Percentiles rank a stretch among this genome's conserved stretches.
Evolutionary conservation across 805 yeast species (phyloP).

Genomic region (Jamesozyma lodderae): DNA sequence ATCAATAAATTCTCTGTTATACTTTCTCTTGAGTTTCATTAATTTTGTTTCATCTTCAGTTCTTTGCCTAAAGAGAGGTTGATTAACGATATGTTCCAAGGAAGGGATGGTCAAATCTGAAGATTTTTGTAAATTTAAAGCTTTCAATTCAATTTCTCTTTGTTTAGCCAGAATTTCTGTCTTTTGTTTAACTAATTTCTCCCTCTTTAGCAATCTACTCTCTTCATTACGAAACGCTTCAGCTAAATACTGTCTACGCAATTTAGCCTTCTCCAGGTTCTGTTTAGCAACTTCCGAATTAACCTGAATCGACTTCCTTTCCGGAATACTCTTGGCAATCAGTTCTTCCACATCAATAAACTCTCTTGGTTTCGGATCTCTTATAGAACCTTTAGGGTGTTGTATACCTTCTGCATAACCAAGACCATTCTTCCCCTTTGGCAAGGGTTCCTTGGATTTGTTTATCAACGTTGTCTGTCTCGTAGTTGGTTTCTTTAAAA

Average conservation of each 20-base stretch:
- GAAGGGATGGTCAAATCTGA: slow-evolving; percentile 68
- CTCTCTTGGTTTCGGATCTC: slow-evolving; percentile 45
- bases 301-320: slow-evolving; percentile 31
- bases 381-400: slow-evolving; percentile 54
- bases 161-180: slow-evolving; percentile 30
- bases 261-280: slow-evolving; percentile 37
- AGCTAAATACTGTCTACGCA: slow-evolving; percentile 63
- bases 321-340: slow-evolving; percentile 44
- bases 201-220: slow-evolving; percentile 34
- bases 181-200: slow-evolving; percentile 28
- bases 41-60: slow-evolving; percentile 58
- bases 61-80: slow-evolving; percentile 64
- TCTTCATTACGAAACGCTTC: slow-evolving; percentile 54
- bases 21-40: slow-evolving; percentile 49
- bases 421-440: slow-evolving; percentile 33
- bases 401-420: slow-evolving; percentile 68
- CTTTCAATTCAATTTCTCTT: slow-evolving; percentile 28
- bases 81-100: slow-evolving; percentile 53
- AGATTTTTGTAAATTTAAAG: slow-evolving; percentile 17
- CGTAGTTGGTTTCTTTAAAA: slow-evolving; percentile 57
- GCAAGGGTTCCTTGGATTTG: slow-evolving; percentile 38
- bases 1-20: slow-evolving; percentile 54
- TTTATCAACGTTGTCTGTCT: slow-evolving; percentile 34
- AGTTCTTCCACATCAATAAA: slow-evolving; percentile 53
- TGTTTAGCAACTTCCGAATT: slow-evolving; percentile 17